A percentile compares a stretch with the other conserved stretches of the same genome.
phyloP scores from a whole-genome alignment of 768 basidiomycete genomes.

The Kwoniella dendrophila region DNA sequence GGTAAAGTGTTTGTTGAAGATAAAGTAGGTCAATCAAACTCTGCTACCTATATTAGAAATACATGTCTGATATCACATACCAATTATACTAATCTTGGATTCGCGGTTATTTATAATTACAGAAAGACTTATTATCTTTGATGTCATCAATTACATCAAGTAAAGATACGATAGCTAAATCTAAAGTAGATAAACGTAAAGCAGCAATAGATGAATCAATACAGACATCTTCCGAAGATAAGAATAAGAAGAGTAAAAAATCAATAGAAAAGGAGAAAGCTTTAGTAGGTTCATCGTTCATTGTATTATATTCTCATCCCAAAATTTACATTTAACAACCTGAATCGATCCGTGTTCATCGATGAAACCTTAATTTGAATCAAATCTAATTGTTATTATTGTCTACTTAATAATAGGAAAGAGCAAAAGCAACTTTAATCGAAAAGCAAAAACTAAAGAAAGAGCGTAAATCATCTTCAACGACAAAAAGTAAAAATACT shows the following conservation, averaged over 20 bases:
- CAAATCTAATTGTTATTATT: background rate
- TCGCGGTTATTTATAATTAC: background rate
- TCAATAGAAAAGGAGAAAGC: conserved; percentile 12
- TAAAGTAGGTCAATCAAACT: conserved; percentile 25
- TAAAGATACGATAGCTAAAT: conserved; percentile 2
- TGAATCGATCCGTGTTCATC: background rate
- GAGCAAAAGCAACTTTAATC: conserved; percentile 7
- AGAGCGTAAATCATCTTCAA: background rate
- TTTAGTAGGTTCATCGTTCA: conserved; percentile 8
- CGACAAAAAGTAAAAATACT: no score
- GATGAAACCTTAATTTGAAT: background rate
- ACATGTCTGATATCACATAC: background rate
- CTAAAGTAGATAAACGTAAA: conserved; percentile 11
- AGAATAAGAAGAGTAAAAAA: conserved; percentile 8
- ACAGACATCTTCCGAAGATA: conserved; percentile 5
- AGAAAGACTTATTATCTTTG: conserved; percentile 19
- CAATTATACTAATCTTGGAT: background rate
- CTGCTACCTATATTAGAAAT: background rate
- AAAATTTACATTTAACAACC: background rate
- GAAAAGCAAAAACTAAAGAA: conserved; percentile 17
- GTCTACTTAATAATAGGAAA: background rate
- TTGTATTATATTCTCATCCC: background rate
- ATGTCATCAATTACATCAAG: conserved; percentile 15
- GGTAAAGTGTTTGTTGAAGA: conserved; percentile 42
- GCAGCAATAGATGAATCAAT: conserved; percentile 8